Evolutionary conservation across 2,329 filamentous ascomycete species (phyloP), one percentile per base, ranked within the genome.

Genomic region (Grosmannia huntii): DNA sequence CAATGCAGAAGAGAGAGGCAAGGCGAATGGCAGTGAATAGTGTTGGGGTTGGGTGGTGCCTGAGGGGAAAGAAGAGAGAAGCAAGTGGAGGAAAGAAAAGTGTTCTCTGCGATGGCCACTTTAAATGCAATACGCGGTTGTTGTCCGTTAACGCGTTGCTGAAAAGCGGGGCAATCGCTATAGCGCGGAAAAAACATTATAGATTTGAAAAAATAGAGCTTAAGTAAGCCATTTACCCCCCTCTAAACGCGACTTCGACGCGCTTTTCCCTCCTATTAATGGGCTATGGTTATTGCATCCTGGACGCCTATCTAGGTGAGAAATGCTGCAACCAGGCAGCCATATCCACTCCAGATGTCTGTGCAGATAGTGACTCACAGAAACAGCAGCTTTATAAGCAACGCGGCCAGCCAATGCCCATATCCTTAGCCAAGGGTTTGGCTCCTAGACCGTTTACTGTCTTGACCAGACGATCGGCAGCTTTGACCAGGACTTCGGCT

Each of bases 91-190:
- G 31, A 51, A 44, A 54, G 51, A 54, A 63, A 61, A 64, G 41
- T 53, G 56, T 56, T 53, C 41, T 58, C 58, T 44, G 61, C 57
- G 61, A 59, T 57, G 36, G 56, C 55, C 56, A 61, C 61, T 64
- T 62, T 62, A 64, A 63, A 61, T 61, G 62, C 33, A 56, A 50
- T 59, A 60, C 62, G 62, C 61, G 62, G 53, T 44, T 61, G 38
- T 53, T 23, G 46, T 25, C 44, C 11, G 23, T 48, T 48, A 50
- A 63, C 61, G 61, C 61, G 62, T 62, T 58, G 41, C 1, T 12
- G 11, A 60, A 60, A 61, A 62, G 57, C 53, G 59, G 62, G 59
- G 28, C 58, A n/a, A 21, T 23, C 2, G 2, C 33, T 27, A 9
- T 33, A 53, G 38, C 55, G 55, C 56, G 60, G 54, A 59, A 60